These are phyloP conservation scores for Phaeosphaeria sp. DNA, from an alignment of 2,329 filamentous ascomycete genomes.

Conservation along the genomic window DNA sequence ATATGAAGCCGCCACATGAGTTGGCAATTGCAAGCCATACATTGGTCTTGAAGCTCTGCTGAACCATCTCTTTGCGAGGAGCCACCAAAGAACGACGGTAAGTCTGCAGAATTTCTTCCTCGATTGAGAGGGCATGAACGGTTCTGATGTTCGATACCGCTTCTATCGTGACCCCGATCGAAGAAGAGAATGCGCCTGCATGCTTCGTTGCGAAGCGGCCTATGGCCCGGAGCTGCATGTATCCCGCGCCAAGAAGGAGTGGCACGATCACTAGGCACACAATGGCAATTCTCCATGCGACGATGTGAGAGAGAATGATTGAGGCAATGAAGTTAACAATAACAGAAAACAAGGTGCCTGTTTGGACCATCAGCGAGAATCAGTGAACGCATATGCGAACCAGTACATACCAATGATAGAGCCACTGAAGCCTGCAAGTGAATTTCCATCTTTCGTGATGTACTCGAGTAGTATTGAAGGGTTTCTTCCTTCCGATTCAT, in stretches of 20 bases:
- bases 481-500: constrained; percentile 69
- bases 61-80: constrained; percentile 58
- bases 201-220: constrained; percentile 65
- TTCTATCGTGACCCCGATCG: constrained; percentile 60
- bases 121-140: constrained; percentile 59
- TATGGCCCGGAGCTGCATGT: constrained; percentile 71
- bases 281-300: constrained; percentile 78
- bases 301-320: constrained; percentile 72
- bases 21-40: constrained; percentile 68
- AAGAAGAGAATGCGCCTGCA: constrained; percentile 58
- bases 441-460: constrained; percentile 73
- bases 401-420: constrained; percentile 62
- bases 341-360: constrained; percentile 70
- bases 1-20: constrained; percentile 70
- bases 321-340: constrained; percentile 71
- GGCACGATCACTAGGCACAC: constrained; percentile 75
- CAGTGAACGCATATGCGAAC: not conserved
- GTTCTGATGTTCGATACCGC: constrained; percentile 61
- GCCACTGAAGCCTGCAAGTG: constrained; percentile 72
- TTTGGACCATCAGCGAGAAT: not conserved
- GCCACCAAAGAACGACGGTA: constrained; percentile 55
- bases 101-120: constrained; percentile 56
- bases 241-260: constrained; percentile 70
- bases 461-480: constrained; percentile 69
- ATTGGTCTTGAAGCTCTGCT: constrained; percentile 61